A percentile compares a stretch with the other conserved stretches of the same genome.
These are phyloP conservation scores for Pichia sp. DNA, from an alignment of 1,139 yeast genomes.

Conservation along the genomic window DNA sequence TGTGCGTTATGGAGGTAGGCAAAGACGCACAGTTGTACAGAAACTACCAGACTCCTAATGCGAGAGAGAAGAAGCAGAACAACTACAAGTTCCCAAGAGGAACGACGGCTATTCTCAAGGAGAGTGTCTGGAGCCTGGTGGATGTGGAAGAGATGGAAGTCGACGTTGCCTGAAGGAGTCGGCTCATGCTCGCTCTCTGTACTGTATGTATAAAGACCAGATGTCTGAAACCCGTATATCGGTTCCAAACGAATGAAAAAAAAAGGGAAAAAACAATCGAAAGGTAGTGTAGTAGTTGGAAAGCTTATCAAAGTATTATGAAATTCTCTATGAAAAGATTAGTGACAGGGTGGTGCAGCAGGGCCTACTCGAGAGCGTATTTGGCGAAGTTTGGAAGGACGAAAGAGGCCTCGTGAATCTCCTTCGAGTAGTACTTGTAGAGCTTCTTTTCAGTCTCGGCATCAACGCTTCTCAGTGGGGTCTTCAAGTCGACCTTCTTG, in stretches of 20 bases:
- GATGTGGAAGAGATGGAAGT: constrained; percentile 56
- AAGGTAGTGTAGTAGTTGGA: too few relatives aligned
- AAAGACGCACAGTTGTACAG: constrained; percentile 80
- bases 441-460: constrained; percentile 59
- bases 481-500: constrained; percentile 53
- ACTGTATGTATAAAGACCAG: background rate
- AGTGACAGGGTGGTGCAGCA: background rate
- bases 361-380: constrained; percentile 24
- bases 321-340: background rate
- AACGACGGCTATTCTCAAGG: constrained; percentile 78
- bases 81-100: constrained; percentile 86
- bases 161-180: constrained; percentile 10
- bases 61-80: constrained; percentile 73
- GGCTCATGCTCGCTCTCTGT: too few relatives aligned
- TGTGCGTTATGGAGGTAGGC: constrained; percentile 93
- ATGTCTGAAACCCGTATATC: too few relatives aligned
- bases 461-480: constrained; percentile 65
- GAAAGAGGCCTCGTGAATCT: constrained; percentile 79
- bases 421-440: constrained; percentile 74
- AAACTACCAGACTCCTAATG: constrained; percentile 88
- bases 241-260: background rate
- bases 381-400: constrained; percentile 87
- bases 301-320: too few relatives aligned
- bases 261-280: background rate
- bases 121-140: constrained; percentile 59